Evolutionary conservation across 1,284 basidiomycete species (phyloP), one percentile per base, ranked within the genome.

Genomic region (Trichosporon sp.): DNA sequence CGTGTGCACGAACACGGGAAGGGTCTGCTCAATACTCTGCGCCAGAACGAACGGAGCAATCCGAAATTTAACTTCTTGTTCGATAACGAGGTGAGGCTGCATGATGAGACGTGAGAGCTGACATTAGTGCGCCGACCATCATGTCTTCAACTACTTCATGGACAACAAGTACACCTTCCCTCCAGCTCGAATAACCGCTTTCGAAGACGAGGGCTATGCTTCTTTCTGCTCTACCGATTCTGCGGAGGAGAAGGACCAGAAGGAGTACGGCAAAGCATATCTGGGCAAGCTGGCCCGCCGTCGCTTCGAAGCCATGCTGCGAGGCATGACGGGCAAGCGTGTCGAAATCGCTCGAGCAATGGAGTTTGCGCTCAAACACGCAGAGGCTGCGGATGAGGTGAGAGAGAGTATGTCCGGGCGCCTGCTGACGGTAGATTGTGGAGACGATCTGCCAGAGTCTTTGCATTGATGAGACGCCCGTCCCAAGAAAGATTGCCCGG

Each of bases 191-290:
- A 65, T 76, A 0, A 85, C 87, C 0, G 86, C 88, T 62, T 97
- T 97, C 76, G 86, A 89, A 61, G 95, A 97, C 73, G 91, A 95
- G 91, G 93, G 94, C 5, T 90, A 92, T 73, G 89, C 92, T 69
- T 92, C 91, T 0, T 83, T 95, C 4, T 95, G 95, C 79, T 96
- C 95, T 0, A 95, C 91, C 13, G 95, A 98, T 78, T 93, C 93
- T 37, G 93, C 87, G 7, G 95, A 98, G 78, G 94, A 95, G 62
- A 91, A 89, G 3, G 95, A 99, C 74, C 84, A 87, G 19, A 92
- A 95, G 74, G 85, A 86, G 13, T 84, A 83, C 5, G 68, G 86
- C 36, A 94, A 90, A 81, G 88, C 84, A 37, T 83, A 83, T 27
- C 83, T 99, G 0, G 92, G 92, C 1, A 86, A 83, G 71, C 80